These are phyloP conservation scores for Schizopora paradoxa DNA, from an alignment of 1,284 basidiomycete genomes.

Conservation along the genomic window DNA sequence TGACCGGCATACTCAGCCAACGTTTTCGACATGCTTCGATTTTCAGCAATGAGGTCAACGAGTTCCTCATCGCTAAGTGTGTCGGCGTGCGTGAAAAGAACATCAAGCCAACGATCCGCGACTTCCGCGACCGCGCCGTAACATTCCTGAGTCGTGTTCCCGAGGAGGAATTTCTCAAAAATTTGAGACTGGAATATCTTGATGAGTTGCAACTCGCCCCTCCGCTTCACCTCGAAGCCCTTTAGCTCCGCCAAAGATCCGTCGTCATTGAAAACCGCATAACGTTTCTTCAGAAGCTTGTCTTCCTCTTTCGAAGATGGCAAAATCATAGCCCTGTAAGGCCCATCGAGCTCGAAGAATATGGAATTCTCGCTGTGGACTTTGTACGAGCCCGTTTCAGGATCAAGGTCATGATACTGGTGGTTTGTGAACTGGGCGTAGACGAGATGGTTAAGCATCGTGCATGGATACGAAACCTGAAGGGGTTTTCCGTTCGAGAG, in stretches of 20 bases:
- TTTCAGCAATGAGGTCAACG: conserved; percentile 97
- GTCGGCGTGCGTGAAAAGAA: conserved; percentile 84
- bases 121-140: conserved; percentile 92
- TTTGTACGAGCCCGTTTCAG: conserved; percentile 77
- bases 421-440: conserved; percentile 96
- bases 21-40: conserved; percentile 97
- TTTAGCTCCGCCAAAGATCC: conserved; percentile 96
- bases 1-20: conserved; percentile 94
- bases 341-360: conserved; percentile 99
- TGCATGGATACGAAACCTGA: conserved; percentile 96
- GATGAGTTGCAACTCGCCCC: conserved; percentile 97
- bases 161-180: conserved; percentile 96
- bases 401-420: conserved; percentile 93
- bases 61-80: conserved; percentile 88
- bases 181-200: conserved; percentile 99
- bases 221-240: conserved; percentile 98
- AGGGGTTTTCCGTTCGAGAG: conserved; percentile 85
- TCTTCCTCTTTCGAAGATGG: conserved; percentile 99
- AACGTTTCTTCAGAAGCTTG: conserved; percentile 97
- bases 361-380: conserved; percentile 98
- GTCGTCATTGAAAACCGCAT: conserved; percentile 99
- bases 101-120: conserved; percentile 97
- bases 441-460: conserved; percentile 99
- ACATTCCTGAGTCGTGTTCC: conserved; percentile 90
- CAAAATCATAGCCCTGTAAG: conserved; percentile 98